Conservation (phyloP, 768 basidiomycete genomes). For the Lactifluus hygrophoroides region DNA sequence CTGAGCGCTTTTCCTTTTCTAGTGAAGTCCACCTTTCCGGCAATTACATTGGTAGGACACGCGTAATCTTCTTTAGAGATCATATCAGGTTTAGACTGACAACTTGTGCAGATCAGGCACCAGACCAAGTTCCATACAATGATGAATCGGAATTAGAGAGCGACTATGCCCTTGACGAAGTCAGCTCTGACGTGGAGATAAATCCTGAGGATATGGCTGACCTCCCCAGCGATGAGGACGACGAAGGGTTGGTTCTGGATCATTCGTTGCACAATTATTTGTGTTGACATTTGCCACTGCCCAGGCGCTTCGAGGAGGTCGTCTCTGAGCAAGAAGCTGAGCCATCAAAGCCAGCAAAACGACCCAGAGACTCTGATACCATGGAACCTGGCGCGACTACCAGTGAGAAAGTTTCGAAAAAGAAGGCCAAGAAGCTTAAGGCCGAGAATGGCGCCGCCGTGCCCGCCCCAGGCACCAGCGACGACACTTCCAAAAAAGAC, state of each 20-base stretch:
- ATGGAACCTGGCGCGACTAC: constrained; percentile 33
- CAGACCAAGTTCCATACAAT: constrained; percentile 41
- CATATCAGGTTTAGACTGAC: background rate
- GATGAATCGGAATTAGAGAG: constrained; percentile 49
- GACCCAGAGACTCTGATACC: constrained; percentile 56
- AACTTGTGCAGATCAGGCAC: constrained; percentile 40
- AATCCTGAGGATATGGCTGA: constrained; percentile 45
- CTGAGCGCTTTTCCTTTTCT: background rate
- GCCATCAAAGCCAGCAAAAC: constrained; percentile 45
- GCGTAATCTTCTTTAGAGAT: constrained; percentile 17
- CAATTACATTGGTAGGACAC: constrained; percentile 63
- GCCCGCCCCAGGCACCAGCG: constrained; percentile 24
- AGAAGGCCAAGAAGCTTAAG: constrained; percentile 69
- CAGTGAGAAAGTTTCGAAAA: constrained; percentile 43
- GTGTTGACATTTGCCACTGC: background rate
- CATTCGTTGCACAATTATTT: background rate
- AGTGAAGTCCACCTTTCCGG: constrained; percentile 74
- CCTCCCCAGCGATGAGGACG: constrained; percentile 39
- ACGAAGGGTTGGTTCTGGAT: constrained; percentile 34
- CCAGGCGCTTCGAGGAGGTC: constrained; percentile 71
- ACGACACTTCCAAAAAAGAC: constrained; percentile 27
- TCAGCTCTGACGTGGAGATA: constrained; percentile 79
- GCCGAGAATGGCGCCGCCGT: constrained; percentile 42
- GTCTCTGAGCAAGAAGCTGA: constrained; percentile 29
- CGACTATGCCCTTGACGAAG: constrained; percentile 59